phyloP scores from a whole-genome alignment of 1,284 basidiomycete species.

The Blastosporella zonata region DNA sequence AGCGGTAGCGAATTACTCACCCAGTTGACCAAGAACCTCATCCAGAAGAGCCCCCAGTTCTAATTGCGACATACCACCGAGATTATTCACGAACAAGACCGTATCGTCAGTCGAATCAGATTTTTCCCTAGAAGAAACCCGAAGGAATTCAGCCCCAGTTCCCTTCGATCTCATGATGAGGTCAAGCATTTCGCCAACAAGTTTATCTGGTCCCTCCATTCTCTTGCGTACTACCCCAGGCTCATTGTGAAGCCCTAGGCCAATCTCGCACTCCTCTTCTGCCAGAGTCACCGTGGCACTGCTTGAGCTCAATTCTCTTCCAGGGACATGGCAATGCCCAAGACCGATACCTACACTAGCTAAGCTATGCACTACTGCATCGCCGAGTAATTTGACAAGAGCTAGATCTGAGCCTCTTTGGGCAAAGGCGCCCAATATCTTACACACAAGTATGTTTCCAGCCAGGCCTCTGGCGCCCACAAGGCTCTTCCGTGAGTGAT shows the following conservation, averaged over 20 bases:
- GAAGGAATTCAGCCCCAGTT: slow-evolving; percentile 22
- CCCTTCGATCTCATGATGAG: slow-evolving; percentile 21
- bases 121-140: neutral
- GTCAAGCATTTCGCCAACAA: slow-evolving; percentile 40
- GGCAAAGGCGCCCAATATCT: slow-evolving; percentile 59
- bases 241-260: slow-evolving; percentile 58
- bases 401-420: slow-evolving; percentile 44
- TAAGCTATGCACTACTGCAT: slow-evolving; percentile 41
- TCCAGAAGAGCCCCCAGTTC: slow-evolving; percentile 51
- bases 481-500: slow-evolving; percentile 20
- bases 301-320: slow-evolving; percentile 29
- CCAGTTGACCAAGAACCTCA: slow-evolving; percentile 39
- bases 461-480: slow-evolving; percentile 58
- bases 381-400: slow-evolving; percentile 47
- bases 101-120: slow-evolving; percentile 27
- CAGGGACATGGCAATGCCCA: slow-evolving; percentile 58
- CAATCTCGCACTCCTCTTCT: slow-evolving; percentile 44
- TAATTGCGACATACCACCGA: slow-evolving; percentile 52
- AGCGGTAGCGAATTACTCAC: slow-evolving; percentile 25
- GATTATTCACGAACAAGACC: slow-evolving; percentile 51
- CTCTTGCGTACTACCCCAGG: slow-evolving; percentile 43
- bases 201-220: slow-evolving; percentile 26
- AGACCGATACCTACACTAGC: slow-evolving; percentile 52
- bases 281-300: slow-evolving; percentile 26
- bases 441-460: slow-evolving; percentile 69